Evolutionary conservation across 2,329 filamentous ascomycete species (phyloP).

Genomic region (Epichloe coenophiala): DNA sequence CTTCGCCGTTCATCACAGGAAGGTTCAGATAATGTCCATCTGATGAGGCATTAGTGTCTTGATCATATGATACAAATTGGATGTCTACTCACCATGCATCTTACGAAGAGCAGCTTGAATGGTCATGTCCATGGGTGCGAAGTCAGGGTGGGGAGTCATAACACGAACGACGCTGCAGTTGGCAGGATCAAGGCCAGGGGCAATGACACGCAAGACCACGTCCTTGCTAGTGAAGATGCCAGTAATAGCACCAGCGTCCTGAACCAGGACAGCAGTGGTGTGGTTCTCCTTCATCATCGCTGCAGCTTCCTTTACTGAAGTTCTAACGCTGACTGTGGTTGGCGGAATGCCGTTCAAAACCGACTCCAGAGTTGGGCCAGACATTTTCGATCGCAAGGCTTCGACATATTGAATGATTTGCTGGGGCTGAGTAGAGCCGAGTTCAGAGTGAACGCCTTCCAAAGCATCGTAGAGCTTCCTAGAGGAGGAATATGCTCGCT

Average conservation of each 20-base stretch:
- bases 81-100: slow-evolving; percentile 71
- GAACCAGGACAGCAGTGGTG: slow-evolving; percentile 89
- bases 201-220: slow-evolving; percentile 94
- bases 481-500: slow-evolving; percentile 95
- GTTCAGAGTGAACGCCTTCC: slow-evolving; percentile 93
- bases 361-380: slow-evolving; percentile 86
- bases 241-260: slow-evolving; percentile 93
- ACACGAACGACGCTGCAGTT: slow-evolving; percentile 97
- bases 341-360: slow-evolving; percentile 86
- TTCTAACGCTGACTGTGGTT: slow-evolving; percentile 88
- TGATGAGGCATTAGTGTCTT: slow-evolving; percentile 22
- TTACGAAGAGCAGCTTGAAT: slow-evolving; percentile 96
- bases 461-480: slow-evolving; percentile 94
- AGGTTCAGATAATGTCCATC: slow-evolving; percentile 97
- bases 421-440: slow-evolving; percentile 90
- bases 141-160: slow-evolving; percentile 98
- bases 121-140: slow-evolving; percentile 97
- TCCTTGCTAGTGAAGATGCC: slow-evolving; percentile 99
- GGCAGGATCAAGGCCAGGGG: slow-evolving; percentile 81
- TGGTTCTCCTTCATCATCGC: slow-evolving; percentile 97
- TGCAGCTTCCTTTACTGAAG: slow-evolving; percentile 91
- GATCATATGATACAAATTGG: background rate
- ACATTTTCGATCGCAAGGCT: slow-evolving; percentile 91
- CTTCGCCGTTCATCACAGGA: slow-evolving; percentile 93
- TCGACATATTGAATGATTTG: slow-evolving; percentile 99